phyloP scores from a whole-genome alignment of 2,329 filamentous ascomycete species.

The Cladorrhinum sp. region DNA sequence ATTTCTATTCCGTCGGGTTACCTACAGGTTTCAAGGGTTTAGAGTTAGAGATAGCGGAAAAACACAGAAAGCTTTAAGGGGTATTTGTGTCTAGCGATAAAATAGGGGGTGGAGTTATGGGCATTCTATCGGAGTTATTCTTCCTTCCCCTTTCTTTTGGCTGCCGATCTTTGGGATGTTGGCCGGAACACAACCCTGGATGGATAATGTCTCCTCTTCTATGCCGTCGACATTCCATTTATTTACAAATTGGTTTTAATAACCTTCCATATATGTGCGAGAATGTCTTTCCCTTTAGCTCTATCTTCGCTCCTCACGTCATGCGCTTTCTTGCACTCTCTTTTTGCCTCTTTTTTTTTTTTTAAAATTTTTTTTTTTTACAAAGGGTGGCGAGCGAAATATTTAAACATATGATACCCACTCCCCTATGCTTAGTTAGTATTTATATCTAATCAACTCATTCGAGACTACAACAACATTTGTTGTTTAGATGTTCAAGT shows the following conservation, averaged over 20 bases:
- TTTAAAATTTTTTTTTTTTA: not conserved
- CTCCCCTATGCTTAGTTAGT: constrained; percentile 15
- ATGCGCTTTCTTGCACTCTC: not conserved
- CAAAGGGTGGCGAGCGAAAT: not conserved
- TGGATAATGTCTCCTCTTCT: not conserved
- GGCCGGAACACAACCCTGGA: not conserved
- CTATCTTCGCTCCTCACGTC: not conserved
- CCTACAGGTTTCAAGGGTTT: too few relatives aligned
- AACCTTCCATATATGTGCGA: not conserved
- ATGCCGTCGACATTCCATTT: too few relatives aligned
- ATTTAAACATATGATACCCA: constrained; percentile 15
- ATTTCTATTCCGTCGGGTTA: not conserved
- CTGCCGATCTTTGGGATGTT: not conserved
- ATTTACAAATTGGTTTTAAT: not conserved
- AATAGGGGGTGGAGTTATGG: not conserved
- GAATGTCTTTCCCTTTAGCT: too few relatives aligned
- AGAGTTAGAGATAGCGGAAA: not conserved
- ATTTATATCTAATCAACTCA: constrained; percentile 17
- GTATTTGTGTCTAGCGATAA: not conserved
- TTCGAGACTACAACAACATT: too few relatives aligned
- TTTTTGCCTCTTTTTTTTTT: not conserved
- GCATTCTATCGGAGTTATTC: constrained; percentile 8
- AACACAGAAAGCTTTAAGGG: not conserved
- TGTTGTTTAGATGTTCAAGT: too few relatives aligned
- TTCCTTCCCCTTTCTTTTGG: not conserved